Conservation (phyloP, 257 asterid genomes). For the Pogostemon cablin region DNA sequence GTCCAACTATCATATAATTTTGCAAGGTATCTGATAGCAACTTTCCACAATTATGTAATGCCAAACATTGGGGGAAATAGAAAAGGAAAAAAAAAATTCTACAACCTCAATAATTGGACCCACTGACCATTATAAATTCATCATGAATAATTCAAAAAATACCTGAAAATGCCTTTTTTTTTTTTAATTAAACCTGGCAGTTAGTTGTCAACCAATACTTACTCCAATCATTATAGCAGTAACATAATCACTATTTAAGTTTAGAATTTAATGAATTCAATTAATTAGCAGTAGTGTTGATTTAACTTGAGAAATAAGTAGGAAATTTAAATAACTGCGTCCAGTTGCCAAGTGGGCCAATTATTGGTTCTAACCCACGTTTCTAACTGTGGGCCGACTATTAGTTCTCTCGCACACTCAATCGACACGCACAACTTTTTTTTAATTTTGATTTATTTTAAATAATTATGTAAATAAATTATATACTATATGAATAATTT, state of each 20-base stretch:
- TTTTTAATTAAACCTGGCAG: constrained; percentile 27
- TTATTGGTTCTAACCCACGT: constrained; percentile 31
- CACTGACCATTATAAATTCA: constrained; percentile 31
- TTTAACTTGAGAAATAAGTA: not conserved
- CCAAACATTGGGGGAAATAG: not conserved
- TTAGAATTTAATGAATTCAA: not conserved
- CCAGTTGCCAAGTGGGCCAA: constrained; percentile 44
- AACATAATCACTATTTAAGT: constrained; percentile 26
- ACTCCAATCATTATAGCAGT: constrained; percentile 19
- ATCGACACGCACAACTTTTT: constrained; percentile 39
- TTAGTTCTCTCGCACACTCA: constrained; percentile 18
- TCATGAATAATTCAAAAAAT: constrained; percentile 30
- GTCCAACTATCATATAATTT: not conserved
- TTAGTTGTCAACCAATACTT: constrained; percentile 46
- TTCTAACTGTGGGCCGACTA: constrained; percentile 50
- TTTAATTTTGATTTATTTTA: not conserved
- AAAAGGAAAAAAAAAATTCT: not conserved
- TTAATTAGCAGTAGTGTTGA: not conserved
- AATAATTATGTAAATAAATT: too few relatives aligned
- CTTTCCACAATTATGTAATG: not conserved
- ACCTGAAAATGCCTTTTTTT: not conserved
- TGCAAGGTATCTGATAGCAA: not conserved
- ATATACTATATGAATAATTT: too few relatives aligned
- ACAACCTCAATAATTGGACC: constrained; percentile 38
- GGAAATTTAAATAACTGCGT: constrained; percentile 22